Base-by-base conservation (phyloP, 2,329 filamentous ascomycete species). In the Aureobasidium namibiae region DNA sequence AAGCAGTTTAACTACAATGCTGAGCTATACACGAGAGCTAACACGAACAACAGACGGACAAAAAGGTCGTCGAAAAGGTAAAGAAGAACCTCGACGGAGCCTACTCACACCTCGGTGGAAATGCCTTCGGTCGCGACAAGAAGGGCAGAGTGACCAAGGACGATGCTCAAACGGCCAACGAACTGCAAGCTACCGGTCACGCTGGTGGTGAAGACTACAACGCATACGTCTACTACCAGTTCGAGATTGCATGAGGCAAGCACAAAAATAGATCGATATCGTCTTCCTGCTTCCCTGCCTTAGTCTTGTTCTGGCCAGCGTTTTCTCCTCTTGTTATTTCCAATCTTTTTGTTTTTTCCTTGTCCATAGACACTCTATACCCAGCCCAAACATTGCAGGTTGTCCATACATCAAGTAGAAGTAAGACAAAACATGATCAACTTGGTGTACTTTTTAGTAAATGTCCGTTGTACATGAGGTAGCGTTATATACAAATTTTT, bases 171-270 rank as follows among this genome's bases (percentile, higher is more conserved):
- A 75, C 89, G 69, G 85, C 88, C 42, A 87, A 85, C 38, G 92
- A 97, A 66, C 89, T 96, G 82, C 89, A 90, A 41, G 86, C 88
- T 3, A 87, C 86, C 4, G 88, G 78, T 0, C 76, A 81, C 34
- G 82, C 83, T 42, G 84, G 83, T 44, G 84, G 83, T 61, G 86
- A 86, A 57, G 80, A 83, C 72, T 99, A 97, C 77, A 94, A 90
- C 61, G 88, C 94, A 41, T 99, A 95, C 75, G 94, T 97, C 70
- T 96, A 92, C 78, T 99, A 97, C 75, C 90, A 96, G 72, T 89
- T 97, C 71, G 89, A 94, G 70, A 85, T 97, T 65, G 74, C 76
- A 67, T 82, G 74, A 57, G 42, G n/a, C n/a, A n/a, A n/a, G n/a
- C 56, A 34, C 42, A 39, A 29, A 26, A 18, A n/a, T 36, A 24